Evolutionary conservation across 2,329 filamentous ascomycete genomes (phyloP).

Genomic region (Gnomoniopsis smithogilvyi): DNA sequence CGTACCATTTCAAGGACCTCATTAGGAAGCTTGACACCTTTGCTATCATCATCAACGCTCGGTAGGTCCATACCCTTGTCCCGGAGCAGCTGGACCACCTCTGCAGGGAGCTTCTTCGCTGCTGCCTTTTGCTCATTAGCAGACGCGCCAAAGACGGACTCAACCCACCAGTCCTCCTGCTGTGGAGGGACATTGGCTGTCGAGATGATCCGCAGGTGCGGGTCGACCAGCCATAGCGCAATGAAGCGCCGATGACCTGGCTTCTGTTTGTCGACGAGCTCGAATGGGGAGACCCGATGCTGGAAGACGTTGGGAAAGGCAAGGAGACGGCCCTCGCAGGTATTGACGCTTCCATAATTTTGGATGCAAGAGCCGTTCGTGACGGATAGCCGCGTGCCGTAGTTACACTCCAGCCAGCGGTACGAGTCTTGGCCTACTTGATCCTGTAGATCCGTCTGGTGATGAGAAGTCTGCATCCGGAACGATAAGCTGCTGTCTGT

Average conservation of each 20-base stretch:
- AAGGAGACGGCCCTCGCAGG: slow-evolving; percentile 45
- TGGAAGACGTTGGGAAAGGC: slow-evolving; percentile 55
- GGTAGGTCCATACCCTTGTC: slow-evolving; percentile 1
- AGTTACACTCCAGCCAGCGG: slow-evolving; percentile 30
- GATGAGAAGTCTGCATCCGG: slow-evolving; percentile 36
- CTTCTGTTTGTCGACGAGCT: slow-evolving; percentile 45
- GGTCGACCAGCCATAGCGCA: slow-evolving; percentile 60
- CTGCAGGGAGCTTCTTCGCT: slow-evolving; percentile 10
- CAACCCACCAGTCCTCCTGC: slow-evolving; percentile 37
- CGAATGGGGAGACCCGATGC: slow-evolving; percentile 50
- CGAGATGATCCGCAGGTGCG: slow-evolving; percentile 39
- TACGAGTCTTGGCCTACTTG: slow-evolving; percentile 28
- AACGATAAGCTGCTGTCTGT: slow-evolving; percentile 49
- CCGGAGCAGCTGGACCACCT: slow-evolving; percentile 16
- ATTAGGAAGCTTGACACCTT: neutral
- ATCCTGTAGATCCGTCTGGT: slow-evolving; percentile 30
- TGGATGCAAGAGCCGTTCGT: slow-evolving; percentile 35
- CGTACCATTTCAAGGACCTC: slow-evolving; percentile 16
- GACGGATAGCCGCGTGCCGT: slow-evolving; percentile 28
- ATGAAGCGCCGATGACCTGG: slow-evolving; percentile 59
- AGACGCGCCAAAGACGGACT: slow-evolving; percentile 14
- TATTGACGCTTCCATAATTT: slow-evolving; percentile 44
- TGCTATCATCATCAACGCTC: neutral
- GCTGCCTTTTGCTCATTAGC: neutral
- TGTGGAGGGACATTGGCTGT: slow-evolving; percentile 44